phyloP scores from a whole-genome alignment of 495 filamentous ascomycete species.

The Penicillium canescens region DNA sequence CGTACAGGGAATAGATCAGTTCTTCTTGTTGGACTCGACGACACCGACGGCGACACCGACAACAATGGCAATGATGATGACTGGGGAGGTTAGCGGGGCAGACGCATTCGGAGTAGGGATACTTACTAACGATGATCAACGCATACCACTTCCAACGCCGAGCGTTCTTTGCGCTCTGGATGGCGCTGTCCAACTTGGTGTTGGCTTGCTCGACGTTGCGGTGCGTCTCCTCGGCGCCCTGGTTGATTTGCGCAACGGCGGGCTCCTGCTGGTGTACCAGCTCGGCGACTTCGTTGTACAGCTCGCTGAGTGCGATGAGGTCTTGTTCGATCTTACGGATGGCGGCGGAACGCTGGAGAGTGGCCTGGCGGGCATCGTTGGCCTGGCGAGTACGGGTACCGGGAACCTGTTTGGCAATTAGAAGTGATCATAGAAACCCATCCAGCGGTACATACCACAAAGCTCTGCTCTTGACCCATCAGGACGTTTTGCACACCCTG shows the following conservation, averaged over 20 bases:
- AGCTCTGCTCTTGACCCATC: constrained; percentile 70
- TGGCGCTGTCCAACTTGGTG: constrained; percentile 72
- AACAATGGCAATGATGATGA: constrained; percentile 52
- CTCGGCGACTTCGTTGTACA: constrained; percentile 84
- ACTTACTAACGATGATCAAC: constrained; percentile 77
- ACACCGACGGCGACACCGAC: constrained; percentile 53
- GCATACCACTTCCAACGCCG: constrained; percentile 99
- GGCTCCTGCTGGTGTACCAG: constrained; percentile 82
- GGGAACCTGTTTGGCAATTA: constrained; percentile 45
- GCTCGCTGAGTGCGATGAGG: constrained; percentile 77
- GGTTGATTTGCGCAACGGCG: constrained; percentile 73
- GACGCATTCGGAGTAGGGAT: not conserved
- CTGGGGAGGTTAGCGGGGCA: constrained; percentile 19
- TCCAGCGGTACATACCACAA: constrained; percentile 46
- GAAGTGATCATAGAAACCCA: not conserved
- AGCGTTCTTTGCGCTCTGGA: constrained; percentile 73
- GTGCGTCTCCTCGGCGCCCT: constrained; percentile 75
- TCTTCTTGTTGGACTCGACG: constrained; percentile 34
- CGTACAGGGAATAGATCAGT: constrained; percentile 20
- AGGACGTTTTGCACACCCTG: constrained; percentile 72
- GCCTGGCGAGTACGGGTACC: constrained; percentile 79
- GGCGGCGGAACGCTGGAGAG: constrained; percentile 80
- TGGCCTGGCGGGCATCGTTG: constrained; percentile 70
- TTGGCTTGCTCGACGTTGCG: constrained; percentile 80
- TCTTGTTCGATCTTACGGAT: constrained; percentile 89